Evolutionary conservation across 2,329 filamentous ascomycete species (phyloP).

Genomic region (Colletotrichum melonis): DNA sequence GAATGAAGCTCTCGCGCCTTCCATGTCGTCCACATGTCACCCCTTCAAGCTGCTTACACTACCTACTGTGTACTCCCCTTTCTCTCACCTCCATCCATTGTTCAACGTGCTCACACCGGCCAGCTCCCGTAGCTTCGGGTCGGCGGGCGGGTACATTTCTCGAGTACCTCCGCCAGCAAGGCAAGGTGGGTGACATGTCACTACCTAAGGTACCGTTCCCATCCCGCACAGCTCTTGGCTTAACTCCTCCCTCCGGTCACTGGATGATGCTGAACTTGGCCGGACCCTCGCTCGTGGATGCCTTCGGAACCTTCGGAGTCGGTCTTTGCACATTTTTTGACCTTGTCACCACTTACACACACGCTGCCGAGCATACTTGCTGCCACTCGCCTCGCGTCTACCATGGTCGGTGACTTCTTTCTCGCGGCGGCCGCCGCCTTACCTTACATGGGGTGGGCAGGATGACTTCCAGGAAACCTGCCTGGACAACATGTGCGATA

Average conservation of each 20-base stretch:
- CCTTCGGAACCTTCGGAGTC: conserved; percentile 30
- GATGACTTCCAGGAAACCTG: neutral
- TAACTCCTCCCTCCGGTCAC: neutral
- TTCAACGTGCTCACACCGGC: neutral
- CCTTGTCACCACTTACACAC: conserved; percentile 15
- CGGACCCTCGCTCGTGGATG: conserved; percentile 4
- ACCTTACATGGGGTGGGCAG: neutral
- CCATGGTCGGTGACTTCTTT: neutral
- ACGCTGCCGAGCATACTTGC: neutral
- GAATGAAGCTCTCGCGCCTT: conserved; percentile 6
- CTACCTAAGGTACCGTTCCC: neutral
- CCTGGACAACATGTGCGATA: neutral
- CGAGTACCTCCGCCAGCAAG: neutral
- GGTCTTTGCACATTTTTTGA: neutral
- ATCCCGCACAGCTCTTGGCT: neutral
- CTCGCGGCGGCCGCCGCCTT: neutral
- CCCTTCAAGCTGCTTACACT: neutral
- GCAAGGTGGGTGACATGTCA: neutral
- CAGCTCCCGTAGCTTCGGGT: neutral
- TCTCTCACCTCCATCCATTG: neutral
- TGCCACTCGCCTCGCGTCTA: neutral
- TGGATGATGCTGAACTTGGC: neutral
- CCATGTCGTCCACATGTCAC: neutral
- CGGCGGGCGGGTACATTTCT: neutral
- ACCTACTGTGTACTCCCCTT: neutral